These are phyloP conservation scores for Saxispiralis lemnorum DNA, from an alignment of 495 filamentous ascomycete species.

Conservation along the genomic window DNA sequence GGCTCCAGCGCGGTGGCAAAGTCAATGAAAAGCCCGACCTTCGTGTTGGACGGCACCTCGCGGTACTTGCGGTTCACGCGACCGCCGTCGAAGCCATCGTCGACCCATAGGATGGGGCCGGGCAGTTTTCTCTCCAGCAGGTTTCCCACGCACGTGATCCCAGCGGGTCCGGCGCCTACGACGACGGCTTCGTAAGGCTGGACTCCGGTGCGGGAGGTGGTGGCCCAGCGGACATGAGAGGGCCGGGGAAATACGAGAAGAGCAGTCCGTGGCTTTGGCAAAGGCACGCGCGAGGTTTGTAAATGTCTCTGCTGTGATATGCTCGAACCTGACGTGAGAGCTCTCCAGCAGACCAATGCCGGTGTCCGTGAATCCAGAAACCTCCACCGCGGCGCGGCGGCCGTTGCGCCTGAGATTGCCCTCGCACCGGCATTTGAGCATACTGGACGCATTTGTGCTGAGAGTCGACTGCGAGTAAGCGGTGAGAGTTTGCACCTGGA, in stretches of 20 bases:
- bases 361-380: not conserved
- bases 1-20: slow-evolving; percentile 11
- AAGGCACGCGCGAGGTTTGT: no score
- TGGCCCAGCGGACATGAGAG: not conserved
- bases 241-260: not conserved
- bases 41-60: slow-evolving; percentile 16
- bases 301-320: no score
- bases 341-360: not conserved
- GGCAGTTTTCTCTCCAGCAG: slow-evolving; percentile 10
- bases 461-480: no score
- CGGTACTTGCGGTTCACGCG: slow-evolving; percentile 12
- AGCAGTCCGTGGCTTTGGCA: no score
- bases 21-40: slow-evolving; percentile 10
- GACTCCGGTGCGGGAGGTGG: not conserved
- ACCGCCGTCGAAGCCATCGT: slow-evolving; percentile 11
- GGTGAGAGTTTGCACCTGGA: no score
- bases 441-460: no score
- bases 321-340: not conserved
- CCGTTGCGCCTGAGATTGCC: not conserved
- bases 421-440: not conserved
- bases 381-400: no score
- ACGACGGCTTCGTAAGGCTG: slow-evolving; percentile 11
- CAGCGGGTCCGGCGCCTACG: slow-evolving; percentile 13
- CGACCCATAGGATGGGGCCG: slow-evolving; percentile 14
- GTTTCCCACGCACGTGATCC: slow-evolving; percentile 12